A percentile compares a stretch with the other conserved stretches of the same genome.
Evolutionary conservation across 805 yeast species (phyloP).

Genomic region (Candida tammaniensis): DNA sequence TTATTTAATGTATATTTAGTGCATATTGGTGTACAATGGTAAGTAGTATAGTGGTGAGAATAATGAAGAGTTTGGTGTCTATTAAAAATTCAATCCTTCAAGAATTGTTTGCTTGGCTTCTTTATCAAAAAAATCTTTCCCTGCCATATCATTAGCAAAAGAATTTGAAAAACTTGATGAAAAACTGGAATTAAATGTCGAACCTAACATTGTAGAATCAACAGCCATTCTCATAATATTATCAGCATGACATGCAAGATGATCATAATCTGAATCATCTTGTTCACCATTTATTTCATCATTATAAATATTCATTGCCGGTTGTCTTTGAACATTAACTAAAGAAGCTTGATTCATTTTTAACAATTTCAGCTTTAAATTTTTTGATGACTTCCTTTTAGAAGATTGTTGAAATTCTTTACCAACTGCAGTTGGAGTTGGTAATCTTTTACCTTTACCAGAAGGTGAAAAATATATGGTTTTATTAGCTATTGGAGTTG

Average conservation of each 20-base stretch:
- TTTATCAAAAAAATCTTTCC: constrained; percentile 16
- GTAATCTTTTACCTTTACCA: constrained; percentile 18
- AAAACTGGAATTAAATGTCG: constrained; percentile 36
- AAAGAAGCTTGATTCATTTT: constrained; percentile 16
- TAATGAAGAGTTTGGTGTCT: no score
- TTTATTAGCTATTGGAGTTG: constrained; percentile 27
- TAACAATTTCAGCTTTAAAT: constrained; percentile 12
- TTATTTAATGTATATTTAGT: no score
- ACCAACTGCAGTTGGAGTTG: constrained; percentile 25
- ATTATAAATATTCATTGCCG: constrained; percentile 4
- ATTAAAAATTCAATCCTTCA: constrained; percentile 14
- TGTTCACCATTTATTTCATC: constrained; percentile 8
- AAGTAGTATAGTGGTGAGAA: not conserved
- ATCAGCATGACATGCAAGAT: constrained; percentile 46
- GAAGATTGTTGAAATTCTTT: constrained; percentile 18
- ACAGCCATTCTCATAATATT: constrained; percentile 46
- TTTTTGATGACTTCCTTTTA: constrained; percentile 12
- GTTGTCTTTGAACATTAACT: constrained; percentile 4
- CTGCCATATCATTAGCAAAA: constrained; percentile 27
- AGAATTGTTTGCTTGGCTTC: constrained; percentile 15
- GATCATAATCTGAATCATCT: constrained; percentile 31
- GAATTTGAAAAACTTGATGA: constrained; percentile 32
- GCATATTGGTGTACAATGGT: no score
- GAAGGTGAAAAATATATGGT: constrained; percentile 28
- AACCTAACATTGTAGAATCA: constrained; percentile 45